These are phyloP conservation scores for Colletotrichum plurivorum DNA, from an alignment of 2,329 filamentous ascomycete species.

Conservation along the genomic window DNA sequence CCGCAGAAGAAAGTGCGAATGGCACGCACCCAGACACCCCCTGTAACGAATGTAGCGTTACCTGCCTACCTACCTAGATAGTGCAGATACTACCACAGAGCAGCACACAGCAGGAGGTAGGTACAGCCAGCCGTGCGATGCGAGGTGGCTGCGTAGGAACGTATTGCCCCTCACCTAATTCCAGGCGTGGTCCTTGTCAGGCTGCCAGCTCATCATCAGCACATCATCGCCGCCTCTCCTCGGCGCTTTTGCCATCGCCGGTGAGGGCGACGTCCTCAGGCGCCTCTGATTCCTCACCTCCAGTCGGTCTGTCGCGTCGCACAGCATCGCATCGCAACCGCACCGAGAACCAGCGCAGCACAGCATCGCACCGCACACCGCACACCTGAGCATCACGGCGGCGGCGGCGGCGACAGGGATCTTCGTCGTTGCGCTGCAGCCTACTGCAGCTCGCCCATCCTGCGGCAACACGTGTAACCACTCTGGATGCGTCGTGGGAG, in stretches of 20 bases:
- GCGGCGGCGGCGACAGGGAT: conserved; percentile 32
- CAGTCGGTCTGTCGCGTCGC: neutral
- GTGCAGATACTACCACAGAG: no score
- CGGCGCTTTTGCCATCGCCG: neutral
- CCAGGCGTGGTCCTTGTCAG: no score
- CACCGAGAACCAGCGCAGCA: no score
- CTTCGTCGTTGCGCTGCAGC: conserved; percentile 23
- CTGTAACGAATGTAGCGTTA: no score
- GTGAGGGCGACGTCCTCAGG: neutral
- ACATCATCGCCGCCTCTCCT: conserved; percentile 37
- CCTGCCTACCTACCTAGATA: no score
- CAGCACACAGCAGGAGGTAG: neutral
- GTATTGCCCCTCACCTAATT: neutral
- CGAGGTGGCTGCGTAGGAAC: no score
- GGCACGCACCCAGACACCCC: no score
- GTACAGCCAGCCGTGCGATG: conserved; percentile 10
- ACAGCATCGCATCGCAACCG: neutral
- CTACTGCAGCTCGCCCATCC: conserved; percentile 33
- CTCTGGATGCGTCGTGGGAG: conserved; percentile 25
- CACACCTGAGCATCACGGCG: conserved; percentile 12
- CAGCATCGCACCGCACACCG: neutral
- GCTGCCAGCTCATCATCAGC: conserved; percentile 13
- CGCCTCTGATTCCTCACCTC: neutral
- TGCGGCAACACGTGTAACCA: conserved; percentile 40
- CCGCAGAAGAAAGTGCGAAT: no score